phyloP scores from a whole-genome alignment of 495 filamentous ascomycete genomes.

The Penicillium lagena region DNA sequence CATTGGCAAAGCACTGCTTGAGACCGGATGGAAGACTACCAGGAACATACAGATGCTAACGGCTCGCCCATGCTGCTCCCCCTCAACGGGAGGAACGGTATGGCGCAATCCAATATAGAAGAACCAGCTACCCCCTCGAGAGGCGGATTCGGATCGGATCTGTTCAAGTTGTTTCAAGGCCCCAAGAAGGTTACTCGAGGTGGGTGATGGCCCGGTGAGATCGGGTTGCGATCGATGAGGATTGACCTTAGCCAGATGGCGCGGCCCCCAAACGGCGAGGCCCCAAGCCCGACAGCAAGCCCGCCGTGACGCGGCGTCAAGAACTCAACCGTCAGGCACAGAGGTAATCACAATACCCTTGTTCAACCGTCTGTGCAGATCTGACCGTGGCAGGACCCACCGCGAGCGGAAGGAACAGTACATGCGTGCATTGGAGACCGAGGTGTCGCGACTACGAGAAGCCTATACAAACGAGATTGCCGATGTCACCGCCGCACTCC shows the following conservation, averaged over 20 bases:
- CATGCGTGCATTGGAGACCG: slow-evolving; percentile 86
- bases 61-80: too few species aligned
- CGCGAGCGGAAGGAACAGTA: slow-evolving; percentile 96
- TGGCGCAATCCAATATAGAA: slow-evolving; percentile 11
- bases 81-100: slow-evolving; percentile 4
- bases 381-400: slow-evolving; percentile 59
- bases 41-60: too few species aligned
- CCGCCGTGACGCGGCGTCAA: slow-evolving; percentile 85
- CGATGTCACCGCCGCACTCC: slow-evolving; percentile 27
- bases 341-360: slow-evolving; percentile 47
- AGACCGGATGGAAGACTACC: too few species aligned
- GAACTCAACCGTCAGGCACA: slow-evolving; percentile 95
- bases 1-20: too few species aligned
- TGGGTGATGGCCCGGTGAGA: slow-evolving; percentile 4
- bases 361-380: background rate
- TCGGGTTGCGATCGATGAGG: too few species aligned
- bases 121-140: slow-evolving; percentile 18
- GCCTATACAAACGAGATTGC: slow-evolving; percentile 37
- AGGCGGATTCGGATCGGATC: slow-evolving; percentile 25
- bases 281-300: slow-evolving; percentile 95
- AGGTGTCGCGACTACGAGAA: slow-evolving; percentile 65
- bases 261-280: slow-evolving; percentile 83
- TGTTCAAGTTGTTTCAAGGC: slow-evolving; percentile 31
- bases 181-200: slow-evolving; percentile 33
- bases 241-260: slow-evolving; percentile 51